Conservation (phyloP, 176 grass and related monocot genomes). For the Cenchrus purpureus region DNA sequence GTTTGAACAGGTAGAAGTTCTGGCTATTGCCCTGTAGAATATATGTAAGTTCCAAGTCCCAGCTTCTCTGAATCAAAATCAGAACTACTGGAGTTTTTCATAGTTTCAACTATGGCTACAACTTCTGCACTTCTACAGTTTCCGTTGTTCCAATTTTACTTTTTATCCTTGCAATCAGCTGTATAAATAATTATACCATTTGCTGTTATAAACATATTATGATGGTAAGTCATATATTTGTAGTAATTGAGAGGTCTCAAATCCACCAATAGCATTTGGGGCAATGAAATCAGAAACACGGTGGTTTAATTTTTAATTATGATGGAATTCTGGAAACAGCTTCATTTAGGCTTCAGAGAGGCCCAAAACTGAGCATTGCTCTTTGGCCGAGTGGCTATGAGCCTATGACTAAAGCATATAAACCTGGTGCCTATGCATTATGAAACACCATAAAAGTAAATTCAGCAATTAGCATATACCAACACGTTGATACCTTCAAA, state of each 20-base stretch:
- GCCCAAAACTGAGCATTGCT: not conserved
- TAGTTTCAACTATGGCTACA: not conserved
- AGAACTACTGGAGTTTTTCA: not conserved
- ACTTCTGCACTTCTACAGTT: not conserved
- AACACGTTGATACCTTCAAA: not conserved
- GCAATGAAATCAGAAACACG: not conserved
- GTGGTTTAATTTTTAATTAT: not conserved
- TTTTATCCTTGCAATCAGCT: conserved; percentile 14
- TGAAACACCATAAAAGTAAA: not conserved
- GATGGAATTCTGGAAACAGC: not conserved
- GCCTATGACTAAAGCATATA: not conserved
- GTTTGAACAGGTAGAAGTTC: conserved; percentile 1
- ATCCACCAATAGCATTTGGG: not conserved
- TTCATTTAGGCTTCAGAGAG: not conserved
- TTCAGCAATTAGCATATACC: not conserved
- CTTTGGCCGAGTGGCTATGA: not conserved
- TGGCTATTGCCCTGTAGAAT: not conserved
- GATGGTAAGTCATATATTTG: not conserved
- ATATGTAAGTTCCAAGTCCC: conserved; percentile 2
- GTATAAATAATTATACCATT: not conserved
- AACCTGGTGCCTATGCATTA: not conserved
- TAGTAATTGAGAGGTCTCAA: not conserved
- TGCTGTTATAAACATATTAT: not conserved
- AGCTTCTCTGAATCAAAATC: not conserved
- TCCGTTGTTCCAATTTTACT: not conserved